These are phyloP conservation scores for Striga hermonthica DNA, from an alignment of 305 asterid species.

Conservation along the genomic window DNA sequence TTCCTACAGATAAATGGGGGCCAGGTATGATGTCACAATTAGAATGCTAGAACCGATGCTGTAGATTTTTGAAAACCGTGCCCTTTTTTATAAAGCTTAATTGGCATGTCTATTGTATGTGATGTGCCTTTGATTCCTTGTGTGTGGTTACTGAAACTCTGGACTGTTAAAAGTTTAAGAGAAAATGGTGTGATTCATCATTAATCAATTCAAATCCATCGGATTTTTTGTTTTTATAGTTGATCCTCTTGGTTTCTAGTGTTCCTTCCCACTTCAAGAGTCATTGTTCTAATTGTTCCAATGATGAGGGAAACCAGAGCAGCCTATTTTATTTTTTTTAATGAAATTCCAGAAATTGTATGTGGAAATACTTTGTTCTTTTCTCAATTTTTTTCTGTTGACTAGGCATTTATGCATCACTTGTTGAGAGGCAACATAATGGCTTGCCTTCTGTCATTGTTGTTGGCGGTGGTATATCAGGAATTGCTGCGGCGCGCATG, in stretches of 20 bases:
- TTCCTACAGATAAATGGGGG: neutral
- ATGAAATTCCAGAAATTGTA: constrained; percentile 15
- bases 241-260: neutral
- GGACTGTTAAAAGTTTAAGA: neutral
- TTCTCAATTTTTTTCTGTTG: constrained; percentile 24
- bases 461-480: constrained; percentile 96
- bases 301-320: neutral
- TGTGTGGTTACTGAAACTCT: constrained; percentile 1
- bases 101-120: constrained; percentile 9
- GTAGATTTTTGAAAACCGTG: neutral
- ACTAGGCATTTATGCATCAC: constrained; percentile 50
- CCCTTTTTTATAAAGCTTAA: constrained; percentile 12
- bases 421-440: constrained; percentile 48
- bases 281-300: constrained; percentile 10
- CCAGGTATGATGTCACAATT: neutral
- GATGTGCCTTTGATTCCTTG: neutral
- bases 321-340: constrained; percentile 1
- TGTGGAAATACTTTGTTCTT: constrained; percentile 8
- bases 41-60: constrained; percentile 12
- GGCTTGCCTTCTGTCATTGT: constrained; percentile 69
- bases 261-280: neutral
- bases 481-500: constrained; percentile 85
- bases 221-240: neutral
- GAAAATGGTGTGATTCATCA: no score
- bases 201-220: no score